A percentile compares a stretch with the other conserved stretches of the same genome.
These are phyloP conservation scores for Cladophialophora yegresii DNA, from an alignment of 2,329 filamentous ascomycete species.

Conservation along the genomic window DNA sequence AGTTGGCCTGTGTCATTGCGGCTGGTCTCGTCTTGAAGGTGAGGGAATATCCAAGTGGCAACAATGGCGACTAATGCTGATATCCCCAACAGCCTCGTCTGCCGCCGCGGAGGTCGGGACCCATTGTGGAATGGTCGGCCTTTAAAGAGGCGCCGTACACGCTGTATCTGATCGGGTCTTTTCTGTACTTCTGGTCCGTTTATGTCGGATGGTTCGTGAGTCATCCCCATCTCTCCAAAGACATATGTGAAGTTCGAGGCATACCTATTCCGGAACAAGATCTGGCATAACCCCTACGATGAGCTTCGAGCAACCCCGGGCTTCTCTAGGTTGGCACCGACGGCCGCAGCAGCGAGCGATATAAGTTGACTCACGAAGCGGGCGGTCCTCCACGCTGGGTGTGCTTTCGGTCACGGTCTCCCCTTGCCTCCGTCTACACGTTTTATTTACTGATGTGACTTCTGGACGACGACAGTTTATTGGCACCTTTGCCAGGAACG, in stretches of 20 bases:
- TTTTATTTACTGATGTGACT: background rate
- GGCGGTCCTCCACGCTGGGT: background rate
- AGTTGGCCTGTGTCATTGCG: constrained; percentile 50
- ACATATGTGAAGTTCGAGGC: background rate
- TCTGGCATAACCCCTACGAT: background rate
- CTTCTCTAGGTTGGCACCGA: background rate
- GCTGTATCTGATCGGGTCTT: constrained; percentile 48
- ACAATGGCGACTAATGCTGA: background rate
- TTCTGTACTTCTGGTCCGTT: constrained; percentile 54
- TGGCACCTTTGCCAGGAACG: constrained; percentile 45
- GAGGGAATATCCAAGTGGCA: constrained; percentile 43
- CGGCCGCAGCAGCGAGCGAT: background rate
- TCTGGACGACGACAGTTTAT: background rate
- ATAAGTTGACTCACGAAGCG: background rate
- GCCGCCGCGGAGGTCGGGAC: constrained; percentile 53
- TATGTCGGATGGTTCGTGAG: constrained; percentile 55
- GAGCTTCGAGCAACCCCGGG: background rate
- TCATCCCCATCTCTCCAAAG: background rate
- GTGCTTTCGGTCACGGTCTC: background rate
- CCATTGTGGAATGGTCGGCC: constrained; percentile 54
- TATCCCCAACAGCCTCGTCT: constrained; percentile 51
- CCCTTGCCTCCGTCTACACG: background rate
- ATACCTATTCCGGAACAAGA: background rate
- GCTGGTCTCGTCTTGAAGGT: constrained; percentile 49
- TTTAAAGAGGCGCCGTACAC: constrained; percentile 55